Conservation (phyloP, 2,329 filamentous ascomycete genomes). For the Arthrobotrys pseudoclavata region DNA sequence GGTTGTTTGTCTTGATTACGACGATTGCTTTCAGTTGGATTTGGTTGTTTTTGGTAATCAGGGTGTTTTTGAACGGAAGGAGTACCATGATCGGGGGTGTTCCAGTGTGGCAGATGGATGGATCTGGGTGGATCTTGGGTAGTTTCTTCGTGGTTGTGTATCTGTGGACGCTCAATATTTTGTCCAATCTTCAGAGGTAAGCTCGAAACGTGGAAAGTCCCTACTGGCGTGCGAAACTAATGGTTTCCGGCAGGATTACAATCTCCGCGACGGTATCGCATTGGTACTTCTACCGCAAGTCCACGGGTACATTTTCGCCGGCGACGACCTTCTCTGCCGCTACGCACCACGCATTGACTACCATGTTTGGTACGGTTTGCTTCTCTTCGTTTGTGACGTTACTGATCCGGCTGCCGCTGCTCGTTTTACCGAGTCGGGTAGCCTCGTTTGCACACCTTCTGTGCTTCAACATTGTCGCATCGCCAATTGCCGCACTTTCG, state of each 20-base stretch:
- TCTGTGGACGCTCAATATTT: slow-evolving; percentile 90
- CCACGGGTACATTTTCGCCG: slow-evolving; percentile 81
- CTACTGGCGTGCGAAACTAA: slow-evolving; percentile 4
- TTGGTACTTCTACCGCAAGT: slow-evolving; percentile 98
- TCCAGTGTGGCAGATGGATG: slow-evolving; percentile 68
- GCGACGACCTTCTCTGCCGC: slow-evolving; percentile 86
- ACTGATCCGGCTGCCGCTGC: slow-evolving; percentile 83
- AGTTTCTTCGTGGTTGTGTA: slow-evolving; percentile 92
- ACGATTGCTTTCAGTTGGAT: slow-evolving; percentile 93
- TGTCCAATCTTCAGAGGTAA: slow-evolving; percentile 82
- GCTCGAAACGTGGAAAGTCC: slow-evolving; percentile 4
- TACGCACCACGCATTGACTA: slow-evolving; percentile 82
- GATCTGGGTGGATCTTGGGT: slow-evolving; percentile 95
- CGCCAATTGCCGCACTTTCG: slow-evolving; percentile 85
- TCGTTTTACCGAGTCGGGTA: slow-evolving; percentile 81
- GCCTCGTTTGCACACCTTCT: slow-evolving; percentile 75
- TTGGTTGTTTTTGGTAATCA: slow-evolving; percentile 96
- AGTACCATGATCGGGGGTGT: slow-evolving; percentile 70
- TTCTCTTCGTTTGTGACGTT: slow-evolving; percentile 86
- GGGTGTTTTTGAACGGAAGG: slow-evolving; percentile 93
- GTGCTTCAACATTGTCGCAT: slow-evolving; percentile 82
- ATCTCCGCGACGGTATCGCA: slow-evolving; percentile 96
- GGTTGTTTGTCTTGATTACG: slow-evolving; percentile 79
- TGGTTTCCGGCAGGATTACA: slow-evolving; percentile 73
- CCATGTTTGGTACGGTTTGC: slow-evolving; percentile 92